Percentiles rank a stretch among this genome's conserved stretches.
Evolutionary conservation across 2,329 filamentous ascomycete genomes (phyloP).

Genomic region (Ambrosiella beaveri): DNA sequence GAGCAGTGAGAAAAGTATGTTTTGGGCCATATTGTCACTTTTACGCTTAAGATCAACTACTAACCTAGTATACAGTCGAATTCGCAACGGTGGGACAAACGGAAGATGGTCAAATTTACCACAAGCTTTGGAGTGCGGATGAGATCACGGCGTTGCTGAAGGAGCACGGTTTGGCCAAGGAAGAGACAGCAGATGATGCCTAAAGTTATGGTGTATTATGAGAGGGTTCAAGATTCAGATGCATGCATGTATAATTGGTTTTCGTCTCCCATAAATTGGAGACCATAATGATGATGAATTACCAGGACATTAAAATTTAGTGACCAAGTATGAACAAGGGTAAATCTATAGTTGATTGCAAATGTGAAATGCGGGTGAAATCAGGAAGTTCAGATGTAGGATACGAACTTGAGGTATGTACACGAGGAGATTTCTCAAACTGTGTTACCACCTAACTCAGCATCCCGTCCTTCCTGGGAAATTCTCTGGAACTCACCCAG

Average conservation of each 20-base stretch:
- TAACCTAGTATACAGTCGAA: constrained; percentile 46
- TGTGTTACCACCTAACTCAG: constrained; percentile 7
- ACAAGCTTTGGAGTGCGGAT: constrained; percentile 90
- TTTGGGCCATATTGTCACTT: constrained; percentile 15
- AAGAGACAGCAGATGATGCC: constrained; percentile 53
- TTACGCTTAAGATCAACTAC: constrained; percentile 3
- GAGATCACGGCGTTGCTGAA: constrained; percentile 89
- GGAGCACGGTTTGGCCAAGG: constrained; percentile 88
- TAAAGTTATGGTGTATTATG: constrained; percentile 19
- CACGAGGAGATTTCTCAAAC: no score
- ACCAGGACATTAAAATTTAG: background rate
- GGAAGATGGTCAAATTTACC: constrained; percentile 90
- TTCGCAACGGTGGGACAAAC: constrained; percentile 97
- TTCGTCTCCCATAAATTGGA: constrained; percentile 7
- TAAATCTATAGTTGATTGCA: no score
- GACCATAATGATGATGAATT: constrained; percentile 6
- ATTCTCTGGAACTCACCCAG: constrained; percentile 26
- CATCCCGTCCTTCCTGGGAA: constrained; percentile 31
- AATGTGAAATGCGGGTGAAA: no score
- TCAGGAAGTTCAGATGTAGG: no score
- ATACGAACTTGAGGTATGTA: no score
- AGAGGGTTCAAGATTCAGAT: background rate
- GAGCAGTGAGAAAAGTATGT: constrained; percentile 95
- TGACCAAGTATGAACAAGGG: no score
- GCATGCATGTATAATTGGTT: background rate